phyloP scores from a whole-genome alignment of 371 early-diverging fungal species.

The Mucor piriformis region DNA sequence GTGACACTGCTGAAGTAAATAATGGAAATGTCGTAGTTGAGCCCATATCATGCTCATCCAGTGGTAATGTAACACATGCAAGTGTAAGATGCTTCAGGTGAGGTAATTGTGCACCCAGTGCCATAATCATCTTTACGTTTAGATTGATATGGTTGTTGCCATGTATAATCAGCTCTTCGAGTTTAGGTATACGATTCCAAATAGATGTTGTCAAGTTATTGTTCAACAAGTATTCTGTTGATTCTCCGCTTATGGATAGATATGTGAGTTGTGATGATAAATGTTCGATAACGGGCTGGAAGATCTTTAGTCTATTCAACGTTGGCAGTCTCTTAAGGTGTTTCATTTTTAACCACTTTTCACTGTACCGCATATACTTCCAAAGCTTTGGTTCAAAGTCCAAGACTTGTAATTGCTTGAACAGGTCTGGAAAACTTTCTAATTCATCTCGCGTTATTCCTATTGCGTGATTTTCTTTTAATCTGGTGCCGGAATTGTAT shows the following conservation, averaged over 20 bases:
- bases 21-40: slow-evolving; percentile 24
- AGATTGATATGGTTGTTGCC: slow-evolving; percentile 15
- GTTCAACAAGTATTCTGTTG: slow-evolving; percentile 5
- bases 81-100: slow-evolving; percentile 20
- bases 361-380: slow-evolving; percentile 23
- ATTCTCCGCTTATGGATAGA: slow-evolving; percentile 22
- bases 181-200: slow-evolving; percentile 22
- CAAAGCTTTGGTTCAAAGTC: slow-evolving; percentile 32
- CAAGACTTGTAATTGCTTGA: slow-evolving; percentile 12
- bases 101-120: slow-evolving; percentile 26
- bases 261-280: slow-evolving; percentile 18
- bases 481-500: neutral
- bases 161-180: slow-evolving; percentile 14
- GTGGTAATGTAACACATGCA: slow-evolving; percentile 20
- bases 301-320: slow-evolving; percentile 3
- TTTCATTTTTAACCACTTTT: slow-evolving; percentile 1
- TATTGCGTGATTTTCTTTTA: slow-evolving; percentile 1
- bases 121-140: slow-evolving; percentile 26
- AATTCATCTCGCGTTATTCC: slow-evolving; percentile 29
- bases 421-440: slow-evolving; percentile 22
- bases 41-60: slow-evolving; percentile 20
- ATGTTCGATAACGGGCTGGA: slow-evolving; percentile 7
- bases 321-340: slow-evolving; percentile 15
- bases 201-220: slow-evolving; percentile 15
- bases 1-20: slow-evolving; percentile 18